Evolutionary conservation across 805 yeast genomes (phyloP), one percentile per base, ranked within the genome.

Genomic region (Saturnispora zaruensis): DNA sequence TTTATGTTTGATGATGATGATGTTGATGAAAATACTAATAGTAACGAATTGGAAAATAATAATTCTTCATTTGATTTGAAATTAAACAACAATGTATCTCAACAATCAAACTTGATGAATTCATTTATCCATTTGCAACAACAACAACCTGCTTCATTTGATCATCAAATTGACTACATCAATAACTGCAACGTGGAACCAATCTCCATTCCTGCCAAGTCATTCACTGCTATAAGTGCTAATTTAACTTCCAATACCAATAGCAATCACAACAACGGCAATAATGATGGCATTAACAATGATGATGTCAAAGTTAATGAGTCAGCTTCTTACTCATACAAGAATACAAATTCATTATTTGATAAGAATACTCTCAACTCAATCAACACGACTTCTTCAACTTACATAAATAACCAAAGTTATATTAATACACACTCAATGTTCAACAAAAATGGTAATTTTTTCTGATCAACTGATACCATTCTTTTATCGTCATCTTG

Each of bases 1-100:
- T 54, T 52, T 33, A 51, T 52, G 46, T 54, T 54, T 45, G 57
- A 54, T 41, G 55, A 51, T 40, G 48, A 45, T 30, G 45, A 46
- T 30, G 13, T 13, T 30, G 34, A 30, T 30, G 34, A 36, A 11
- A 13, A 36, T 20, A 4, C 7, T 18, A 14, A 6, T 16, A 16
- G 11, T 28, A 14, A 28, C 13, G 32, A 28, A 2, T 28, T 28
- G 9, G 32, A 28, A 28, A 28, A 28, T 28, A 28, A 28, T 11
- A 9, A 14, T 28, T 28, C 32, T 34, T 34, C 20, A n/a, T 20
- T 9, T 20, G 40, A 36, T n/a, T 18, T 36, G 14, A n/a, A 18
- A 36, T 8, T 18, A 18, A 9, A 36, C 21, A 36, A 36, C 13
- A n/a, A 36, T 18, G 23, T 18, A 4, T 36, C 40, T 18, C 28